These are phyloP conservation scores for Leucocoprinus sp. DNA, from an alignment of 768 basidiomycete genomes.

Conservation along the genomic window DNA sequence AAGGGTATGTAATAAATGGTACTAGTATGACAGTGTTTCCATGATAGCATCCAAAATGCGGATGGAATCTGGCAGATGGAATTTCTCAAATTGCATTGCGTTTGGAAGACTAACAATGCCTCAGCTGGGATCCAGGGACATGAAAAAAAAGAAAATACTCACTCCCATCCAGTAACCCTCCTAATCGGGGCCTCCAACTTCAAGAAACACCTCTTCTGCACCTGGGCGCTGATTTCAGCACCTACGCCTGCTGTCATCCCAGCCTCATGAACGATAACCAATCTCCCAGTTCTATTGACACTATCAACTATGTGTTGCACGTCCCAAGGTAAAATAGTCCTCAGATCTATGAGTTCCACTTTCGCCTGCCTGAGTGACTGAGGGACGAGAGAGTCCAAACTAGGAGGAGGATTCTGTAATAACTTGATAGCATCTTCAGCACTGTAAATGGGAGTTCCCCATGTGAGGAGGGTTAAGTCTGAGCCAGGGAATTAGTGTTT, in stretches of 20 bases:
- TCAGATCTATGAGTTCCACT: constrained; percentile 84
- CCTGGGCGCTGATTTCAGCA: constrained; percentile 84
- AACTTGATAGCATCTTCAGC: constrained; percentile 79
- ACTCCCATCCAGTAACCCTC: constrained; percentile 92
- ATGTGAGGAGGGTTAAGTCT: constrained; percentile 85
- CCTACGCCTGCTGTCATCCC: constrained; percentile 83
- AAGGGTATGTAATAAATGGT: constrained; percentile 2
- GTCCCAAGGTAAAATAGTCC: constrained; percentile 88
- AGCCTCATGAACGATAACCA: constrained; percentile 91
- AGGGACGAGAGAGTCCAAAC: constrained; percentile 60
- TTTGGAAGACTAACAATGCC: constrained; percentile 59
- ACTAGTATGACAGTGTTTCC: constrained; percentile 68
- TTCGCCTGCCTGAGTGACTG: constrained; percentile 54
- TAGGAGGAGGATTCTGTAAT: constrained; percentile 55
- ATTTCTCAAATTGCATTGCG: constrained; percentile 83
- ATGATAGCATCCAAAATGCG: constrained; percentile 77
- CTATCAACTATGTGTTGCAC: constrained; percentile 72
- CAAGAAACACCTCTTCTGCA: constrained; percentile 84
- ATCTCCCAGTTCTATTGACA: constrained; percentile 74
- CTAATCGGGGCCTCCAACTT: constrained; percentile 83
- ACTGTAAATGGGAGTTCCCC: constrained; percentile 91
- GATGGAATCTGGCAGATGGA: constrained; percentile 83
- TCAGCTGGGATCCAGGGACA: neutral
- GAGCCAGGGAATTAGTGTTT: constrained; percentile 64
- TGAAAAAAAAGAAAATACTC: constrained; percentile 29